Conservation (phyloP, 768 basidiomycete genomes). For the Suillus occidentalis region DNA sequence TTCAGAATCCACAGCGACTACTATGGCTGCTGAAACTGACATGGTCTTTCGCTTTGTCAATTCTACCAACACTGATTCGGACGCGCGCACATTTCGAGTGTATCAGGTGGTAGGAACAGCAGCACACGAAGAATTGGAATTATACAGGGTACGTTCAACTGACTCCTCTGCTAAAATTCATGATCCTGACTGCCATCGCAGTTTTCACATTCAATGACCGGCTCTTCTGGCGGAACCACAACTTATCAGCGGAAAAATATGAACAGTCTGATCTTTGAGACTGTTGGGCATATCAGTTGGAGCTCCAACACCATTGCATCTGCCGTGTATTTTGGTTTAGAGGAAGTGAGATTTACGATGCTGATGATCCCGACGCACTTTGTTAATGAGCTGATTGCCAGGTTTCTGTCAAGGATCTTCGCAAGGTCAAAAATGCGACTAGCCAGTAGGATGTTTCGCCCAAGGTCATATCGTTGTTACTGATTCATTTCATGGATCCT, state of each 20-base stretch:
- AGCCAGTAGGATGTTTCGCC: slow-evolving; percentile 43
- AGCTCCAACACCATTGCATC: slow-evolving; percentile 42
- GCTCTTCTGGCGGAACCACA: slow-evolving; percentile 41
- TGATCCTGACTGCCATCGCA: slow-evolving; percentile 13
- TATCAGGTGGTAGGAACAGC: slow-evolving; percentile 33
- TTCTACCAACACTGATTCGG: slow-evolving; percentile 24
- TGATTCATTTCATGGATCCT: slow-evolving; percentile 8
- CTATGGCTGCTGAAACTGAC: slow-evolving; percentile 35
- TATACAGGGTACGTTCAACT: slow-evolving; percentile 42
- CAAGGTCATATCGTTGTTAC: not conserved
- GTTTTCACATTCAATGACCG: slow-evolving; percentile 48
- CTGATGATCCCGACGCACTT: not conserved
- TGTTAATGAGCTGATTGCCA: slow-evolving; percentile 14
- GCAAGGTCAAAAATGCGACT: slow-evolving; percentile 46
- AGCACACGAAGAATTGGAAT: slow-evolving; percentile 29
- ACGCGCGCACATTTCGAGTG: slow-evolving; percentile 47
- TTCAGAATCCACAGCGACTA: not conserved
- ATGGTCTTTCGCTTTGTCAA: slow-evolving; percentile 40
- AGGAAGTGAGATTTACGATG: slow-evolving; percentile 35
- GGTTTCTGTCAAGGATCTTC: slow-evolving; percentile 47
- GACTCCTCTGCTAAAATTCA: not conserved
- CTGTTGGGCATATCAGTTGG: slow-evolving; percentile 57
- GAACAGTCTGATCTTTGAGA: slow-evolving; percentile 45
- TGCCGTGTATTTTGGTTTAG: slow-evolving; percentile 46
- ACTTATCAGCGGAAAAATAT: slow-evolving; percentile 50